Evolutionary conservation across 208 protist genomes (phyloP), one percentile per base, ranked within the genome.

Genomic region (Phytomonas francai): DNA sequence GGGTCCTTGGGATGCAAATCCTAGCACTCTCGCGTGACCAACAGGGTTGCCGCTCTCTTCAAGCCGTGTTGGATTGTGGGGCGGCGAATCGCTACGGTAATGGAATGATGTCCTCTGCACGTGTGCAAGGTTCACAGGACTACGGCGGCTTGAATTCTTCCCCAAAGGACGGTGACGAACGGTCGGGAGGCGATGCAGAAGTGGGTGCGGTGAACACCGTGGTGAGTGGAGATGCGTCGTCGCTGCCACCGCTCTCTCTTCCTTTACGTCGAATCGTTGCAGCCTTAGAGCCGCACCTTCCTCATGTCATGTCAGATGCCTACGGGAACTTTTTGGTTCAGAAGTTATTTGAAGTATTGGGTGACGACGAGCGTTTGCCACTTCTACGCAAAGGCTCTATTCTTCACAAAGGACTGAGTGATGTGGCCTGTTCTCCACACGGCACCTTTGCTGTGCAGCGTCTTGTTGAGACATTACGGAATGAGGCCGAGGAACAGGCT

Each of bases 251-350:
- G 67, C 28, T 68, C 66, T 84, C 79, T 28, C 62, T 78, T 45
- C 60, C 76, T 1, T 66, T 91, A 12, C 82, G 83, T 57, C 70
- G 72, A 32, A 75, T 91, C n/a, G 57, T 88, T 19, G 61, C 29
- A 2, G 76, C 76, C 36, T 68, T 91, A 29, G 65, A 83, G 45
- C 80, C 83, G 25, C 67, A 74, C 33, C 33, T 91, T 36, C 63
- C 82, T 32, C 81, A 89, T 31, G 78, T 99, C 22, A 99, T 99
- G 97, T 87, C 83, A 12, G 94, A 98, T 77, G 94, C 90, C 59
- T 98, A 98, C 72, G 97, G 97, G 54, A 99, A 99, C 77, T 99
- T 98, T 67, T 79, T 99, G 8, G 95, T 97, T 36, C 97, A 98
- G 78, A 98, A 98, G 68, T 69, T 98, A 0, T 77, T 89, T 34